phyloP scores from a whole-genome alignment of 1,284 basidiomycete genomes.

The Sparassis latifolia region DNA sequence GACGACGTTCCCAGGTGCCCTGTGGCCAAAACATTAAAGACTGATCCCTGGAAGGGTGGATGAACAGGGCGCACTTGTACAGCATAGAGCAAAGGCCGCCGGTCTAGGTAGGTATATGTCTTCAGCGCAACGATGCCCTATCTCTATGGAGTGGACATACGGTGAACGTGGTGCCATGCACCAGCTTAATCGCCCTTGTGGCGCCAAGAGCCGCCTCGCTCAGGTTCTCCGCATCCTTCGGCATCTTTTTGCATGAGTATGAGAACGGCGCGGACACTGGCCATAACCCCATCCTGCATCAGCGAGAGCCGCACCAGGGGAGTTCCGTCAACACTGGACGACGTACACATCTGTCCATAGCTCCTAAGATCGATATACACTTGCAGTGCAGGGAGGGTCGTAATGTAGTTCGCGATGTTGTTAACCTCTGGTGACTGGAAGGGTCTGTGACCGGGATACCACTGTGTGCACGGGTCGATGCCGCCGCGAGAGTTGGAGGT shows the following conservation, averaged over 20 bases:
- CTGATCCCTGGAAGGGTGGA: background rate
- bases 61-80: conserved; percentile 43
- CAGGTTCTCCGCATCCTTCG: conserved; percentile 78
- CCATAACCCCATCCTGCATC: background rate
- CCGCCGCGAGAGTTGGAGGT: conserved; percentile 16
- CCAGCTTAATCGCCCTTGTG: conserved; percentile 49
- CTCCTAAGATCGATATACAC: conserved; percentile 75
- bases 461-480: conserved; percentile 58
- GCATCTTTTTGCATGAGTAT: conserved; percentile 59
- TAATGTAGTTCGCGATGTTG: conserved; percentile 68
- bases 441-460: conserved; percentile 65
- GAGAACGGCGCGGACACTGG: conserved; percentile 71
- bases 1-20: conserved; percentile 67
- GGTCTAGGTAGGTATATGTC: conserved; percentile 29
- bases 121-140: too few relatives aligned
- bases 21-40: conserved; percentile 15
- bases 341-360: conserved; percentile 80
- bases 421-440: conserved; percentile 76
- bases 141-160: conserved; percentile 24
- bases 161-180: conserved; percentile 49
- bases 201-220: conserved; percentile 75
- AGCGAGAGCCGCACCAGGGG: background rate
- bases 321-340: background rate
- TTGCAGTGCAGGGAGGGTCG: conserved; percentile 43
- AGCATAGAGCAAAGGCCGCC: conserved; percentile 65